Evolutionary conservation across 169 alveolate species (phyloP).

Genomic region (Babesia bigemina): DNA sequence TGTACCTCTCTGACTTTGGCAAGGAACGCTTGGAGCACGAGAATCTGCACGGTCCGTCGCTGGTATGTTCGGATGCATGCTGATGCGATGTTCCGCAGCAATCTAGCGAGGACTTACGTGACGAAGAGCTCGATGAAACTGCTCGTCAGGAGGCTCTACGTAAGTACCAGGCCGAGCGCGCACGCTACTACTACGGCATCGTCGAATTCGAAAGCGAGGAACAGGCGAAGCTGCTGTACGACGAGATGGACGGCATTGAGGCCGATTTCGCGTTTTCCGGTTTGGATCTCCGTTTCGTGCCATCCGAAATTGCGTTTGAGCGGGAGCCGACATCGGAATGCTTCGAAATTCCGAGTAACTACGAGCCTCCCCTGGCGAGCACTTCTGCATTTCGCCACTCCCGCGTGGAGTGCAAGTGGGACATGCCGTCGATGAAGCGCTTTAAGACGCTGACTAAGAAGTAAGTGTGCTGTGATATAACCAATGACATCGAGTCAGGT

Average conservation of each 20-base stretch:
- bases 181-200: conserved; percentile 92
- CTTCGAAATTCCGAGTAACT: conserved; percentile 87
- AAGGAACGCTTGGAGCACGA: conserved; percentile 90
- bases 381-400: conserved; percentile 92
- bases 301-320: conserved; percentile 89
- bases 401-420: conserved; percentile 94
- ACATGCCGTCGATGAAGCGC: conserved; percentile 89
- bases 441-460: conserved; percentile 78
- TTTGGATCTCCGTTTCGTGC: conserved; percentile 92
- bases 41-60: conserved; percentile 88
- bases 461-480: not conserved
- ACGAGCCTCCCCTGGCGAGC: conserved; percentile 85
- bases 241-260: conserved; percentile 94
- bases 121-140: conserved; percentile 60
- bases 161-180: conserved; percentile 70
- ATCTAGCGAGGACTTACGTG: conserved; percentile 32
- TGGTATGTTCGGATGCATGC: conserved; percentile 56
- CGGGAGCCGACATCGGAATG: conserved; percentile 88
- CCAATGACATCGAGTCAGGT: conserved; percentile 5
- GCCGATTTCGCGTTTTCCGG: conserved; percentile 91
- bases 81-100: conserved; percentile 4
- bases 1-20: conserved; percentile 94
- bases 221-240: conserved; percentile 89
- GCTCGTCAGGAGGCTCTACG: conserved; percentile 74
- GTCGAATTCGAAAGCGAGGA: conserved; percentile 88